Evolutionary conservation across 805 yeast species (phyloP), one percentile per base, ranked within the genome.

Genomic region (Lipomyces sp.): DNA sequence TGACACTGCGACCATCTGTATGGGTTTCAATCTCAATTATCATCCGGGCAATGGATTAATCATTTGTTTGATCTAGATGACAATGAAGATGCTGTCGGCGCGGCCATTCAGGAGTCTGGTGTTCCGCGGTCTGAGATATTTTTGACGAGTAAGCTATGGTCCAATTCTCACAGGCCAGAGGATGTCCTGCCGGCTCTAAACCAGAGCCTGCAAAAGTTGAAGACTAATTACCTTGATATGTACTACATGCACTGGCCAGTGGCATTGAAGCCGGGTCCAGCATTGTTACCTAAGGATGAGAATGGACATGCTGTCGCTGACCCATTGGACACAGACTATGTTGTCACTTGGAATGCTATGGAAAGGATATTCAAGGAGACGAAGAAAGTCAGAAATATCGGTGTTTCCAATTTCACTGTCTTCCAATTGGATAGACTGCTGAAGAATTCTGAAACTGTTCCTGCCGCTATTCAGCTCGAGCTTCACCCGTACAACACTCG

Each of bases 201-300:
- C 13, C 79, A 78, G 60, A 87, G 93, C 3, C 81, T 90, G 73
- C 72, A 81, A 70, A 85, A 87, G 73, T 80, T 90, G 69, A 86
- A 86, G 0, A 74, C 89, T 70, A 94, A 89, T 57, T 91, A 91
- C 74, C 88, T 91, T 61, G 97, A 91, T 76, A 79, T 90, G 53
- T 86, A 87, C 75, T 81, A 90, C 75, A 83, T 90, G 76, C 96
- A 90, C 78, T 91, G 95, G 95, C 97, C 96, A 4, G 84, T 84
- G 53, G 80, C 88, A 13, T 15, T 84, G 65, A 83, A 75, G 67
- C 76, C 80, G 13, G 79, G 59, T 13, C 2, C 35, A 18, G 59
- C 11, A 45, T 45, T 50, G 56, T 42, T 48, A 56, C 85, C 86
- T 58, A 68, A 69, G n/a, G 73, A 74, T 57, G 77, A 77, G 42